These are phyloP conservation scores for Colletotrichum noveboracense DNA, from an alignment of 2,329 filamentous ascomycete species.

Conservation along the genomic window DNA sequence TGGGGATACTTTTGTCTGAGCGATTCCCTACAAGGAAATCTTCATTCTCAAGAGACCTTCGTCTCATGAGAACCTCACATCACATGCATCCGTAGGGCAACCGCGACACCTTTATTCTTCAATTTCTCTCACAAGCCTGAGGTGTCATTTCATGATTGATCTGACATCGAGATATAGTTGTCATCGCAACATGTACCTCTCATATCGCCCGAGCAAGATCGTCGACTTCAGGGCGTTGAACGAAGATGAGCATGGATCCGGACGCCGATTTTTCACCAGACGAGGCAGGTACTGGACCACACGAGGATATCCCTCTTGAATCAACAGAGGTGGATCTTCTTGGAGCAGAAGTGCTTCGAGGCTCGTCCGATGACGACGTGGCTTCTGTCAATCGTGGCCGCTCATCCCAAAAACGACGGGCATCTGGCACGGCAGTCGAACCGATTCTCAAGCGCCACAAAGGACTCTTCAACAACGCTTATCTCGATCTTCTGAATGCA, in stretches of 20 bases:
- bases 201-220: slow-evolving; percentile 1
- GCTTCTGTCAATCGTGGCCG: background rate
- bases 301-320: background rate
- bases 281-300: background rate
- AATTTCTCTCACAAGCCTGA: background rate
- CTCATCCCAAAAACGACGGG: slow-evolving; percentile 33
- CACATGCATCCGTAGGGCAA: background rate
- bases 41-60: background rate
- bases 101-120: background rate
- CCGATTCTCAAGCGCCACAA: slow-evolving; percentile 51
- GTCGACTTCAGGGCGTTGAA: slow-evolving; percentile 1
- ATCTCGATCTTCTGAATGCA: slow-evolving; percentile 59
- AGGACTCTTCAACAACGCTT: slow-evolving; percentile 47
- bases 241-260: slow-evolving; percentile 32
- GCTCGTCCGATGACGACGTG: background rate
- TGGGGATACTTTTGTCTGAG: background rate
- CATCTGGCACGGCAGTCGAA: slow-evolving; percentile 25
- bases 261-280: slow-evolving; percentile 24
- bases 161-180: background rate
- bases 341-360: background rate
- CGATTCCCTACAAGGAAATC: background rate
- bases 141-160: background rate
- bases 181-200: slow-evolving; percentile 9
- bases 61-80: background rate
- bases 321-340: background rate